Base-by-base conservation (phyloP, 2,329 filamentous ascomycete species). In the Fusarium torulosum region DNA sequence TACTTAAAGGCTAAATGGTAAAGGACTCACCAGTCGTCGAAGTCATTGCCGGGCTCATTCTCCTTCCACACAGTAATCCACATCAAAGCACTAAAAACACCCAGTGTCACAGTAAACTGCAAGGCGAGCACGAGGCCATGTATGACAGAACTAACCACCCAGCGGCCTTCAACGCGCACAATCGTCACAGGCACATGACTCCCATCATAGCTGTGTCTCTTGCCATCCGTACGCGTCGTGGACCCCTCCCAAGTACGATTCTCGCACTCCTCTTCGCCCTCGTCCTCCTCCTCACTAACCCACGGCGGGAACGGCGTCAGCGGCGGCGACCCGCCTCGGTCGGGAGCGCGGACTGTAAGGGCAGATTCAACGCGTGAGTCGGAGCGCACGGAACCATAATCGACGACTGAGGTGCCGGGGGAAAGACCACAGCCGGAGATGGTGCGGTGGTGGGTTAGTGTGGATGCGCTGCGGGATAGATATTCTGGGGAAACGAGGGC, bases 221-320 rank as follows among this genome's bases (percentile, higher is more conserved):
- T 70, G 1, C 14, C 41, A 25, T 45, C 49, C 27, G 27, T 54
- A 13, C 41, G 53, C 6, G 23, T 52, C 19, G 17, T 53, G 17
- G 23, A 56, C 3, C 45, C 59, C 21, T 56, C 57, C 70, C 69
- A 72, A 0, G 37, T 53, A 3, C 45, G 60, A 6, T 29, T 43
- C 17, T 69, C 64, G 6, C 62, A 69, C 2, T 62, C 67, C 5
- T 59, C 68, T 2, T 63, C 69, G 1, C 63, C 67, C 14, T 66
- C 59, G 4, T 63, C 71, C 7, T 70, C 71, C 4, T 66, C 59
- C 7, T 62, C 66, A 10, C 59, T 56, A 1, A 59, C 49, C 71
- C 71, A 74, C 3, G 72, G 70, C 11, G 75, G 75, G 27, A 76
- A 76, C 6, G 71, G 72, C 2, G 73, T 76, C 4, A 75, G 53